These are phyloP conservation scores for Solioccasus polychromus DNA, from an alignment of 768 basidiomycete species.

Conservation along the genomic window DNA sequence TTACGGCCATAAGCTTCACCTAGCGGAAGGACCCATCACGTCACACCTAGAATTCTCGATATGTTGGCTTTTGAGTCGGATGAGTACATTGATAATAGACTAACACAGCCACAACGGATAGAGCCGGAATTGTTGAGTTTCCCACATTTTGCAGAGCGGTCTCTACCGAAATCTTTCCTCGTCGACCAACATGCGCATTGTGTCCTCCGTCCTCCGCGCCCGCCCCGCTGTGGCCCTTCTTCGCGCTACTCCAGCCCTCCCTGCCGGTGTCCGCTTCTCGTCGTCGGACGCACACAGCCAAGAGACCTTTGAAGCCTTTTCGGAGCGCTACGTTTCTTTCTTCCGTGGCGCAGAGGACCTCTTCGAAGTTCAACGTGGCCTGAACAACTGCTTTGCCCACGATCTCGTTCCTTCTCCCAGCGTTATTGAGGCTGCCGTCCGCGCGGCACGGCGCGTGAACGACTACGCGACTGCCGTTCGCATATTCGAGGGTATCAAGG, in stretches of 20 bases:
- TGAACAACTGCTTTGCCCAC: slow-evolving; percentile 99
- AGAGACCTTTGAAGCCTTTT: slow-evolving; percentile 94
- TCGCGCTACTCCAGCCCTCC: slow-evolving; percentile 47
- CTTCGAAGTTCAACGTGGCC: slow-evolving; percentile 97
- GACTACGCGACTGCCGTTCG: slow-evolving; percentile 97
- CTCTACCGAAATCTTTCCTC: slow-evolving; percentile 2
- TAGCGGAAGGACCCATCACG: no score
- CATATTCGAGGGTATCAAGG: slow-evolving; percentile 92
- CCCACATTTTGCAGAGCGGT: slow-evolving; percentile 6
- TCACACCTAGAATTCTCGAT: no score
- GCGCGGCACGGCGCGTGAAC: slow-evolving; percentile 87
- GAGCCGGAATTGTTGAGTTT: slow-evolving; percentile 16
- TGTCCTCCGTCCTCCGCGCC: slow-evolving; percentile 63
- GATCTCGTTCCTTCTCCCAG: slow-evolving; percentile 87
- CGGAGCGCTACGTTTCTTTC: slow-evolving; percentile 89
- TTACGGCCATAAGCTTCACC: no score
- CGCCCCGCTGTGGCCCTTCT: slow-evolving; percentile 45
- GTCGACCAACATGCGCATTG: slow-evolving; percentile 49
- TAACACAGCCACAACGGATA: slow-evolving; percentile 20
- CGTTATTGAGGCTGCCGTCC: slow-evolving; percentile 84
- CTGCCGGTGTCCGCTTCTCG: slow-evolving; percentile 28
- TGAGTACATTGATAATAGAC: no score
- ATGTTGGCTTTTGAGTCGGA: no score
- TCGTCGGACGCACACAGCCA: slow-evolving; percentile 68
- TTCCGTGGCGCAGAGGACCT: slow-evolving; percentile 92